phyloP scores from a whole-genome alignment of 169 alveolate species.

The Cryptosporidium tyzzeri region DNA sequence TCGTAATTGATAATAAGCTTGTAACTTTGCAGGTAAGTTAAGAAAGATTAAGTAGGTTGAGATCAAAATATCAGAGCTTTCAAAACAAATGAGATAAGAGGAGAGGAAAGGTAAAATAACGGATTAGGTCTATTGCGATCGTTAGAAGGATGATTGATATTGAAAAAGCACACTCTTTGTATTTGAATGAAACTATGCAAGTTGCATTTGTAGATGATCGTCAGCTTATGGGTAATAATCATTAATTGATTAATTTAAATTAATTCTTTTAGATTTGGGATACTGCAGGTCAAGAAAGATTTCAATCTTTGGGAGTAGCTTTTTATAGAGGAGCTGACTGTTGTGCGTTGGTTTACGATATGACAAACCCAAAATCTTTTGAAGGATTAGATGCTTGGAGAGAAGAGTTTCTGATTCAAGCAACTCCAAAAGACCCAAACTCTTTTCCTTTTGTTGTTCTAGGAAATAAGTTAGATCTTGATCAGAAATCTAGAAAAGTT shows the following conservation, averaged over 20 bases:
- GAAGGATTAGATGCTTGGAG: constrained; percentile 97
- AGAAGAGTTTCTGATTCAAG: constrained; percentile 95
- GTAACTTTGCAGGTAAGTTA: constrained; percentile 94
- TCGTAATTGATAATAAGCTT: constrained; percentile 93
- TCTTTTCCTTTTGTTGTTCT: constrained; percentile 95
- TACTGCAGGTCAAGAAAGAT: constrained; percentile 99
- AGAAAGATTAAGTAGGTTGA: background rate
- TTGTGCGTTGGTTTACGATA: constrained; percentile 97
- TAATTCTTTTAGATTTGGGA: constrained; percentile 91
- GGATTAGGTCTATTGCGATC: background rate
- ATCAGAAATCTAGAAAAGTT: constrained; percentile 79
- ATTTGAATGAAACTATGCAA: background rate
- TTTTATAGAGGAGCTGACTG: constrained; percentile 99
- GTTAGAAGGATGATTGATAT: background rate
- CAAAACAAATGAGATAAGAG: background rate
- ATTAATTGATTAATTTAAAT: constrained; percentile 3
- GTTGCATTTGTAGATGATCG: background rate
- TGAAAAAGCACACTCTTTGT: background rate
- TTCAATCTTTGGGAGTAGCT: constrained; percentile 97
- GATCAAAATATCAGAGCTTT: background rate
- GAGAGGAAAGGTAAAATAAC: background rate
- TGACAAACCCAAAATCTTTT: constrained; percentile 91
- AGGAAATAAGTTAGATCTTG: constrained; percentile 96
- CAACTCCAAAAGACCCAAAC: constrained; percentile 95
- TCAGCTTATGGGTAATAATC: background rate